Conservation (phyloP, 148 eudicot species). For the Arctostaphylos glauca region DNA sequence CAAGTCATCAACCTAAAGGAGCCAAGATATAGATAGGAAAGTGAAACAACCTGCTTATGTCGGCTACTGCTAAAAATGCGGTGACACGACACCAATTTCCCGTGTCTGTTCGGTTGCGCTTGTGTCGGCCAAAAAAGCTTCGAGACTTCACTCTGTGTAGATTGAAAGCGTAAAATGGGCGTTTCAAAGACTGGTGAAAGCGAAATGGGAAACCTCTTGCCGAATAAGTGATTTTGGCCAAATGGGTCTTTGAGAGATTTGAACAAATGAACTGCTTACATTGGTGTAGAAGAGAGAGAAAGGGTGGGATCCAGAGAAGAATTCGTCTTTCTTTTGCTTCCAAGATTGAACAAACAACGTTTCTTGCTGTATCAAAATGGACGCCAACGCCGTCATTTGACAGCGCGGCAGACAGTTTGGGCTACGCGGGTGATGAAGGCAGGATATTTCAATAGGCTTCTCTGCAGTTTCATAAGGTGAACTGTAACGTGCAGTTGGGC, state of each 20-base stretch:
- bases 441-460: no score
- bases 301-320: background rate
- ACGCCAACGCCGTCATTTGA: background rate
- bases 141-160: slow-evolving; percentile 1
- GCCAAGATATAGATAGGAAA: background rate
- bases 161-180: background rate
- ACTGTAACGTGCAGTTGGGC: no score
- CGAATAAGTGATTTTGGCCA: background rate
- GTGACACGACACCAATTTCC: background rate
- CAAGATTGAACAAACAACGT: background rate
- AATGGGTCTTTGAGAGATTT: background rate
- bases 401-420: background rate
- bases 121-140: background rate
- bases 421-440: no score
- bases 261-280: background rate
- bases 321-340: background rate
- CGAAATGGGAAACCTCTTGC: background rate
- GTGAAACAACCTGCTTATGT: slow-evolving; percentile 11
- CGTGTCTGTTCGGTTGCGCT: background rate
- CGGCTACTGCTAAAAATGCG: background rate
- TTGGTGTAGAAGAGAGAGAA: background rate
- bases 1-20: background rate
- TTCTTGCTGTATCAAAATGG: background rate
- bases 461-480: no score
- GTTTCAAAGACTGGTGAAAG: background rate